Evolutionary conservation across 208 protist genomes (phyloP).

Genomic region (Lotmaria passim): DNA sequence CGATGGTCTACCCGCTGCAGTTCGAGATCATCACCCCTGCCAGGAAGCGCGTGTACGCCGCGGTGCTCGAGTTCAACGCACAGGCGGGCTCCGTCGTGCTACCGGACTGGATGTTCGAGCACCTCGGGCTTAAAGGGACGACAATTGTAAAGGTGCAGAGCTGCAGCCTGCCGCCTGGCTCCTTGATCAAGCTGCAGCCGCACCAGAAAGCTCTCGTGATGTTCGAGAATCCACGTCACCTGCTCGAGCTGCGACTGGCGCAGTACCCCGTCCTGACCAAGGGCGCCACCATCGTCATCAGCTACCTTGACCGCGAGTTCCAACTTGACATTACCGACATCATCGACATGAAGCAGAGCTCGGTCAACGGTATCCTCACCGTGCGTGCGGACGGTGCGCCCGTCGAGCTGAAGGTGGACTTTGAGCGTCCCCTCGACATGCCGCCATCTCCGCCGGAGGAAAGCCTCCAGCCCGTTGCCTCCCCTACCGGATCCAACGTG

Average conservation of each 20-base stretch:
- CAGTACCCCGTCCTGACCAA: constrained; percentile 92
- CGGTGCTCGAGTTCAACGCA: constrained; percentile 94
- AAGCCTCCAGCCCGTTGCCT: constrained; percentile 3
- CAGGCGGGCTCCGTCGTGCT: constrained; percentile 89
- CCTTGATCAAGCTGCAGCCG: constrained; percentile 92
- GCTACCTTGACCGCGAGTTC: constrained; percentile 90
- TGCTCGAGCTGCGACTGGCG: constrained; percentile 91
- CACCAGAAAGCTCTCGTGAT: constrained; percentile 92
- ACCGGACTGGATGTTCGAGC: constrained; percentile 94
- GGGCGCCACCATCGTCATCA: constrained; percentile 90
- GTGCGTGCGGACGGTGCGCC: constrained; percentile 82
- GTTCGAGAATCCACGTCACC: constrained; percentile 91
- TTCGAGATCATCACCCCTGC: constrained; percentile 80
- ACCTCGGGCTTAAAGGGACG: constrained; percentile 66
- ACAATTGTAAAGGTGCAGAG: constrained; percentile 76
- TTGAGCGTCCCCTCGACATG: constrained; percentile 93
- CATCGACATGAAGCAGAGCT: constrained; percentile 45
- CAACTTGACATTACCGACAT: constrained; percentile 89
- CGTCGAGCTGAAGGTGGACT: constrained; percentile 95
- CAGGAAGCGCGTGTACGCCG: constrained; percentile 64
- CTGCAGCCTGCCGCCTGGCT: constrained; percentile 78
- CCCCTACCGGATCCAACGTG: constrained; percentile 50
- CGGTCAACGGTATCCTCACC: constrained; percentile 87
- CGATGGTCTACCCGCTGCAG: constrained; percentile 91
- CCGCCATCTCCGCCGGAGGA: constrained; percentile 62